These are phyloP conservation scores for Phytophthora foliorum DNA, from an alignment of 352 stramenopile genomes.

Conservation along the genomic window DNA sequence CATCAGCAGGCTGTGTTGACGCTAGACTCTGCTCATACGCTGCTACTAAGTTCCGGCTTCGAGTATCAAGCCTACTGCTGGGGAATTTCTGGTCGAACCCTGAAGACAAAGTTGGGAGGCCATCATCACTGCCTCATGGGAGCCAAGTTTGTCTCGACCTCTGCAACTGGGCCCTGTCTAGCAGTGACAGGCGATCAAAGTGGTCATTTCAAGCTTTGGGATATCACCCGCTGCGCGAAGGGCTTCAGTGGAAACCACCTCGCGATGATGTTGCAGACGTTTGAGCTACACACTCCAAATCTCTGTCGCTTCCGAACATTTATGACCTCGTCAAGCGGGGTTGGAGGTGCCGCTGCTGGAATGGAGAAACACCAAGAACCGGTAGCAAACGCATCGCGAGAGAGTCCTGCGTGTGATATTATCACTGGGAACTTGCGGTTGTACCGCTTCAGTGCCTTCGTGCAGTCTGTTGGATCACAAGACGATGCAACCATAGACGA, in stretches of 20 bases:
- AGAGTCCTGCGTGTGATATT: slow-evolving; percentile 54
- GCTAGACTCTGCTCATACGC: slow-evolving; percentile 62
- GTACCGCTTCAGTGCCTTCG: slow-evolving; percentile 60
- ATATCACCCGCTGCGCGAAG: slow-evolving; percentile 66
- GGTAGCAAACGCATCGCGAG: slow-evolving; percentile 3
- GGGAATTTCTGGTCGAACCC: slow-evolving; percentile 56
- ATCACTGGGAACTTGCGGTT: slow-evolving; percentile 65
- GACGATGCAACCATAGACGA: slow-evolving; percentile 36
- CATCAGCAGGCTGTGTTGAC: slow-evolving; percentile 74
- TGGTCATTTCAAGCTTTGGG: slow-evolving; percentile 86
- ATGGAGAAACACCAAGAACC: slow-evolving; percentile 30
- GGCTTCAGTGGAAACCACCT: slow-evolving; percentile 49
- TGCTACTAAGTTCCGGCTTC: slow-evolving; percentile 82
- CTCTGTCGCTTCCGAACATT: slow-evolving; percentile 61
- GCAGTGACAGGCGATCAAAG: slow-evolving; percentile 77
- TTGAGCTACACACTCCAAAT: slow-evolving; percentile 57
- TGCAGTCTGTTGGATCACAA: slow-evolving; percentile 29
- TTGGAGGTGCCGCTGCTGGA: background rate
- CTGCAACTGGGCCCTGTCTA: slow-evolving; percentile 29
- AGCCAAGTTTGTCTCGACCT: slow-evolving; percentile 66
- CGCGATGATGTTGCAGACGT: slow-evolving; percentile 50
- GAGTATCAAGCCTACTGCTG: slow-evolving; percentile 88
- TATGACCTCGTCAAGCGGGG: slow-evolving; percentile 26
- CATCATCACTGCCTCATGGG: slow-evolving; percentile 79
- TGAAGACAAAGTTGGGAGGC: slow-evolving; percentile 67